These are phyloP conservation scores for Dichotomopilus funicola DNA, from an alignment of 2,329 filamentous ascomycete genomes.

Conservation along the genomic window DNA sequence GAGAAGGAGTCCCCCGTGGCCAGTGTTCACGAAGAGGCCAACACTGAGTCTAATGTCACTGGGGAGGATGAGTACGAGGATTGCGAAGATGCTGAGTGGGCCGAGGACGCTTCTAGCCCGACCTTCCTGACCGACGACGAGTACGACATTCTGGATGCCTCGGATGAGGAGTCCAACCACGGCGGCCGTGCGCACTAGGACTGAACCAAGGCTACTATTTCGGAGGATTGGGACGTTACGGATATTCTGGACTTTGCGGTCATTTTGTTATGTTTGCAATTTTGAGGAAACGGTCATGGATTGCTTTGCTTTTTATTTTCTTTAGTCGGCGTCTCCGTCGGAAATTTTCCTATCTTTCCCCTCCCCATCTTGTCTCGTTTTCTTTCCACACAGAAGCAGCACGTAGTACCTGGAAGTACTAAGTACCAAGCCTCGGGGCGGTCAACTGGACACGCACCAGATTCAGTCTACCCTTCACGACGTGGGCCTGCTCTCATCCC, in stretches of 20 bases:
- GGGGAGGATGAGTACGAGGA: slow-evolving; percentile 48
- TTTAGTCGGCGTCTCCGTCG: not conserved
- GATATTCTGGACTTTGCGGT: not conserved
- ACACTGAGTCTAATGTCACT: slow-evolving; percentile 37
- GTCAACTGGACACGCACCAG: not conserved
- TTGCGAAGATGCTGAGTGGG: slow-evolving; percentile 54
- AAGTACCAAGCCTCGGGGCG: too few relatives aligned
- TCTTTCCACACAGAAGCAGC: not conserved
- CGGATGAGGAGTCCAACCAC: slow-evolving; percentile 67
- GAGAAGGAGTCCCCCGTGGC: slow-evolving; percentile 85
- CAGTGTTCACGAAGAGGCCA: slow-evolving; percentile 62
- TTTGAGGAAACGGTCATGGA: slow-evolving; percentile 2
- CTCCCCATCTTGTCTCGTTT: not conserved
- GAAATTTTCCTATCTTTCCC: not conserved
- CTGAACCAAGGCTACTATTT: slow-evolving; percentile 22
- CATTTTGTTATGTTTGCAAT: slow-evolving; percentile 4
- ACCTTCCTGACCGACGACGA: slow-evolving; percentile 95
- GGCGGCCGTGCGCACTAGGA: slow-evolving; percentile 44
- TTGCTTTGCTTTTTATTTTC: not conserved
- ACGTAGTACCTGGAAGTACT: too few relatives aligned
- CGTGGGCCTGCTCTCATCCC: too few relatives aligned
- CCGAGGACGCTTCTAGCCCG: slow-evolving; percentile 51
- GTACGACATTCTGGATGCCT: slow-evolving; percentile 94
- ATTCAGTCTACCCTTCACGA: not conserved
- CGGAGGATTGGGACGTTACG: not conserved